Evolutionary conservation across 495 filamentous ascomycete genomes (phyloP), one percentile per base, ranked within the genome.

Genomic region (Cudoniella acicularis): DNA sequence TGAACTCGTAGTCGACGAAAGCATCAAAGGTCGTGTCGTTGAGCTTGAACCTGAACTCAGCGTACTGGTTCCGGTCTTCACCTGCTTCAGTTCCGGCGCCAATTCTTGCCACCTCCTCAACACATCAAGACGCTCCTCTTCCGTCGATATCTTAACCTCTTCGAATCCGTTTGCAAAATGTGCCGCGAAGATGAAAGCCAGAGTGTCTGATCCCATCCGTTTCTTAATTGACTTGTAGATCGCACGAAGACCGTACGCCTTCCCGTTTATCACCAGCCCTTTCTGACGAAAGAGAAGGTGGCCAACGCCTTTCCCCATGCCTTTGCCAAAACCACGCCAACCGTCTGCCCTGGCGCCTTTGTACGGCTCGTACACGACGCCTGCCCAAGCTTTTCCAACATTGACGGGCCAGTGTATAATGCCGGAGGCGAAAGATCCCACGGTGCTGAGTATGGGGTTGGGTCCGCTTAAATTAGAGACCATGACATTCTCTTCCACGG

Each of bases 221-320:
- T n/a, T n/a, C n/a, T n/a, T n/a, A n/a, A n/a, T n/a, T n/a, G n/a
- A n/a, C n/a, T n/a, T n/a, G n/a, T n/a, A n/a, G n/a, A n/a, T 75
- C 17, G 89, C 90, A 48, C 84, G 81, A 70, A 89, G 79, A 1
- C 85, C 79, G 61, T 90, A 91, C 3, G 84, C 86, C 0, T 83
- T 84, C 6, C 90, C 64, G 0, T 79, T 76, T 76, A 81, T 87
- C 16, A 87, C 30, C 74, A 59, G 36, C 9, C 47, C 55, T 47
- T 50, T 18, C 24, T n/a, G 4, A 8, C 30, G 52, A 57, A 72
- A 49, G 18, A 72, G 64, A 24, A 36, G 6, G 41, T 40, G 16
- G 8, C 36, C 36, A 41, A 41, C 8, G 9, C 36, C 36, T 41
- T 41, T 41, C 16, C 11, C 36, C 16, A 41, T 27, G 6, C 74